phyloP scores from a whole-genome alignment of 495 filamentous ascomycete species.

The Neurospora terricola region DNA sequence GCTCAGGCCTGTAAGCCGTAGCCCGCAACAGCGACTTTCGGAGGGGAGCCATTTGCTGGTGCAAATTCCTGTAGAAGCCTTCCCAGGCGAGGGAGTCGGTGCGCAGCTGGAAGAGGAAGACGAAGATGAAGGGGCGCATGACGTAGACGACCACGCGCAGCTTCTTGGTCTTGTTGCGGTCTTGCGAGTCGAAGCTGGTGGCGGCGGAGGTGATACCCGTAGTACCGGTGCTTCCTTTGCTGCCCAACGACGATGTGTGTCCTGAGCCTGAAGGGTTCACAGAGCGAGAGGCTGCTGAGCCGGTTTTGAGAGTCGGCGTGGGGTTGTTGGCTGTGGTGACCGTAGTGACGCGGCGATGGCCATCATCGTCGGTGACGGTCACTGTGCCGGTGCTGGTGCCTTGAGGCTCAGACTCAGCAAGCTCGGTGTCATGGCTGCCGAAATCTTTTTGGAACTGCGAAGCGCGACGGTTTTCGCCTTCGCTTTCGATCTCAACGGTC shows the following conservation, averaged over 20 bases:
- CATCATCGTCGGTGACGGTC: slow-evolving; percentile 1
- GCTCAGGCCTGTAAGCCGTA: slow-evolving; percentile 44
- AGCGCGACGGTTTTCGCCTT: slow-evolving; percentile 24
- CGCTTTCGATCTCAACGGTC: slow-evolving; percentile 38
- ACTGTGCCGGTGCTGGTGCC: neutral
- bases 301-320: neutral
- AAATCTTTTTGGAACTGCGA: slow-evolving; percentile 32
- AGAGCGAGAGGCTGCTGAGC: neutral
- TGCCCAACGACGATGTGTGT: neutral
- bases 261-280: neutral
- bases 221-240: neutral
- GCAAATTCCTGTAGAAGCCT: slow-evolving; percentile 69
- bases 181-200: slow-evolving; percentile 33
- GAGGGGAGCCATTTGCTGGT: slow-evolving; percentile 71
- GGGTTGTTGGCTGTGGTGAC: slow-evolving; percentile 5
- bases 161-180: slow-evolving; percentile 42
- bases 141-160: slow-evolving; percentile 62
- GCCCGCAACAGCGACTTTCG: slow-evolving; percentile 59
- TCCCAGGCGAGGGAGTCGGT: slow-evolving; percentile 57
- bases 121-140: slow-evolving; percentile 82
- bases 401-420: slow-evolving; percentile 2
- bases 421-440: slow-evolving; percentile 29
- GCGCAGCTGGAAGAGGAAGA: slow-evolving; percentile 70
- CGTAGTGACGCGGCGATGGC: slow-evolving; percentile 1
- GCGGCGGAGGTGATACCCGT: neutral